These are phyloP conservation scores for Purpureocillium takamizusanense DNA, from an alignment of 2,329 filamentous ascomycete genomes.

Conservation along the genomic window DNA sequence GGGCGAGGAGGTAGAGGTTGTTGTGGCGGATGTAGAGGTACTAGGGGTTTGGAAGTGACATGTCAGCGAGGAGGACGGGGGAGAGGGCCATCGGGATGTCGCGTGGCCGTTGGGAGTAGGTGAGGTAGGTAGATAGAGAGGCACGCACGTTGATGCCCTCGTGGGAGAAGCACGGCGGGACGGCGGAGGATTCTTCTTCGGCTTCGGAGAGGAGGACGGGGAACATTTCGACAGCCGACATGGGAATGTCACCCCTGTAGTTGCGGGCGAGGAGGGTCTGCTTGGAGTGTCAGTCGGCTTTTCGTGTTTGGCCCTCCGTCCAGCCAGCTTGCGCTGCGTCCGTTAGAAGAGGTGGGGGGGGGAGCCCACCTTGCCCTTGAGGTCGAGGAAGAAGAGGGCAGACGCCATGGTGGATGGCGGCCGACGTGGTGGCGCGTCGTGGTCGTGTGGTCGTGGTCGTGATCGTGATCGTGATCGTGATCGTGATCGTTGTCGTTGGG, in stretches of 20 bases:
- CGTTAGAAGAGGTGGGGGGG: no score
- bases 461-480: constrained; percentile 8
- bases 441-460: no score
- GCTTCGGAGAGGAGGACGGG: constrained; percentile 92
- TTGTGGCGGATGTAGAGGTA: constrained; percentile 99
- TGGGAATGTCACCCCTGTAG: constrained; percentile 96
- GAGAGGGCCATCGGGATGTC: not conserved
- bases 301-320: no score
- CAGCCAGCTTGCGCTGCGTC: no score
- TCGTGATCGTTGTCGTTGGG: constrained; percentile 2
- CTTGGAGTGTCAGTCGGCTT: constrained; percentile 5
- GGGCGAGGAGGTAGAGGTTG: constrained; percentile 94
- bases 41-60: constrained; percentile 30
- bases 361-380: constrained; percentile 87
- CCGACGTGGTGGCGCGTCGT: no score
- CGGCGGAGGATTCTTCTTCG: constrained; percentile 96
- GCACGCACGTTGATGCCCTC: constrained; percentile 95
- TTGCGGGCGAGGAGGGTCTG: constrained; percentile 97
- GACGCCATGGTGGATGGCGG: constrained; percentile 68
- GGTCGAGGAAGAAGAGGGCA: constrained; percentile 94
- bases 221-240: constrained; percentile 98
- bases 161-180: constrained; percentile 94
- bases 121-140: no score
- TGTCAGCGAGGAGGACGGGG: constrained; percentile 5
- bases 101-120: not conserved